Base-by-base conservation (phyloP, 2,329 filamentous ascomycete genomes). In the Aspergillus aculeatinus region DNA sequence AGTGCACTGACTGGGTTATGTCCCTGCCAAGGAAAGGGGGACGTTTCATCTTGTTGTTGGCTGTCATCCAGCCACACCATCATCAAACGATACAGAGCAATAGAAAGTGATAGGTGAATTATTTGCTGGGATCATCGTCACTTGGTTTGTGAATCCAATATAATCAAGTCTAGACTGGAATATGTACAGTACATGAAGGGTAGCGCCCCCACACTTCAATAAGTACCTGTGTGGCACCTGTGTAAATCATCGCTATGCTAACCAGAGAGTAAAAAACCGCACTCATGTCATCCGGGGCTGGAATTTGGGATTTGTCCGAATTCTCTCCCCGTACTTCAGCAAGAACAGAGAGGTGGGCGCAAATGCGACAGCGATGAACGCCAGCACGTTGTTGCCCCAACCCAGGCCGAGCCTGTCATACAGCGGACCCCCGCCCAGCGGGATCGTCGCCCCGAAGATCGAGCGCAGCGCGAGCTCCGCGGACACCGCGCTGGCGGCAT, bases 311-410 rank as follows among this genome's bases (percentile, higher is more conserved):
- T 61, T 63, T 7, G 59, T 59, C 31, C 63, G 61, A n/a, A 65
- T 60, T 14, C 63, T 54, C 55, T 63, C 63, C 21, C 63, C 63
- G 27, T 63, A 65, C 25, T 55, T 61, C 19, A 63, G 25, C 21
- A 65, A 33, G 49, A 60, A 61, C 11, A 60, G 39, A 0, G 63
- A 55, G 6, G 51, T 55, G 1, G 63, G 63, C 1, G 61, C 63
- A 50, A 65, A 63, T 3, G 55, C 57, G 19, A 63, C 39, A 9
- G 63, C 58, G 29, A 65, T 63, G 29, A 65, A 63, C 4, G 55
- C 63, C 12, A 65, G 44, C 7, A 65, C 39, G 10, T 39, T 63
- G 42, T 65, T 65, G 6, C 63, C 63, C 63, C 63, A 65, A n/a
- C 63, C 63, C 49, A 63, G 23, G 12, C 63, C 63, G 2, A 65